Conservation (phyloP, 1,284 basidiomycete species). For the Sanghuangporus baumii region DNA sequence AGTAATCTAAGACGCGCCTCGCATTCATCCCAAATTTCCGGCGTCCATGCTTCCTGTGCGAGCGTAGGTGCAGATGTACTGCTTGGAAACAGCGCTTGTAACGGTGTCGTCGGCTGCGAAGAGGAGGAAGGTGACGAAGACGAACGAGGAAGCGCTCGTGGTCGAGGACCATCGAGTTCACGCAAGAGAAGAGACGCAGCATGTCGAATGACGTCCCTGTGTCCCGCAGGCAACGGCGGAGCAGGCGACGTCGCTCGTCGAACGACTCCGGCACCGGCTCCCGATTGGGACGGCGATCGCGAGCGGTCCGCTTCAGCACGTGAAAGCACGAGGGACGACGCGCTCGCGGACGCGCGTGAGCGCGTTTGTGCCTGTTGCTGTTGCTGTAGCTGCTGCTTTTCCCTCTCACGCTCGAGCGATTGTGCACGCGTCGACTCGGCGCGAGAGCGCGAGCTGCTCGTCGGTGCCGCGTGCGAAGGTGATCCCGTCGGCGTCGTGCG, state of each 20-base stretch:
- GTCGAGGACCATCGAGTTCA: constrained; percentile 11
- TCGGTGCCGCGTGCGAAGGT: constrained; percentile 9
- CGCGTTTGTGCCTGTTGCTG: background rate
- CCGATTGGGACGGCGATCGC: constrained; percentile 7
- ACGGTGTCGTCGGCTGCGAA: constrained; percentile 1
- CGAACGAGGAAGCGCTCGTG: background rate
- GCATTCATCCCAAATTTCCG: constrained; percentile 65
- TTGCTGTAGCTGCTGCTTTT: background rate
- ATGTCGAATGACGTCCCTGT: constrained; percentile 10
- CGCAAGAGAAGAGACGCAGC: constrained; percentile 12
- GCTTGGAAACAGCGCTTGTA: background rate
- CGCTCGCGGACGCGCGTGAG: constrained; percentile 10
- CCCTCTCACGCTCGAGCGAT: constrained; percentile 7
- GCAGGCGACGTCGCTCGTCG: constrained; percentile 5
- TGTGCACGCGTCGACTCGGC: background rate
- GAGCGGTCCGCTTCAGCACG: constrained; percentile 7
- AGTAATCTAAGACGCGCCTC: constrained; percentile 59
- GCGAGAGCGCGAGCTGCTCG: constrained; percentile 7
- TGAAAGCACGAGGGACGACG: constrained; percentile 9
- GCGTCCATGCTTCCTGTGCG: background rate
- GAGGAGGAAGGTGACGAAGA: background rate
- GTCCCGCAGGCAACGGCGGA: background rate
- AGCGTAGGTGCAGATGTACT: background rate
- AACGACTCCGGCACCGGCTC: background rate
- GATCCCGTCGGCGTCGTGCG: constrained; percentile 5